phyloP scores from a whole-genome alignment of 768 basidiomycete species.

The Tricholomella constricta region DNA sequence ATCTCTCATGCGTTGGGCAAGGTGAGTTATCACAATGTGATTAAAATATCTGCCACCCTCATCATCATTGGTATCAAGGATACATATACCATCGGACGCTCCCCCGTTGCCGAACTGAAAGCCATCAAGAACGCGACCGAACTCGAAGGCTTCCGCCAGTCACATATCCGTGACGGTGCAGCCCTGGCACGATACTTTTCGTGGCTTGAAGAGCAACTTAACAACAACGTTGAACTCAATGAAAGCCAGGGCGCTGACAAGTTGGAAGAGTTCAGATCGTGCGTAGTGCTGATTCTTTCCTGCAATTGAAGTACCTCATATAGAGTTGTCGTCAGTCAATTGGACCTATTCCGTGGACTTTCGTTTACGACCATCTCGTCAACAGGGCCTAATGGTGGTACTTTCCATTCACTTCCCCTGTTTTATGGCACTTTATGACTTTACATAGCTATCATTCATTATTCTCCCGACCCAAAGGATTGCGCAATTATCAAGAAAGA shows the following conservation, averaged over 20 bases:
- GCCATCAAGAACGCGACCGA: constrained; percentile 81
- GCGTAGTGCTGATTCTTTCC: constrained; percentile 31
- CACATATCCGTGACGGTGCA: constrained; percentile 87
- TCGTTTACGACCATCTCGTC: constrained; percentile 94
- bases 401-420: constrained; percentile 18
- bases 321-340: constrained; percentile 49
- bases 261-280: constrained; percentile 83
- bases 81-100: constrained; percentile 60
- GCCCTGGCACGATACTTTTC: constrained; percentile 90
- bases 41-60: not conserved
- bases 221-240: constrained; percentile 58
- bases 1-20: constrained; percentile 79
- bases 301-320: not conserved
- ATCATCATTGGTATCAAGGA: constrained; percentile 34
- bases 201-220: constrained; percentile 89
- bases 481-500: constrained; percentile 77
- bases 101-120: constrained; percentile 79
- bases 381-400: constrained; percentile 89
- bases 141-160: constrained; percentile 85
- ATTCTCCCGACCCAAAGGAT: constrained; percentile 73
- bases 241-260: constrained; percentile 82
- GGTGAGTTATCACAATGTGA: constrained; percentile 33
- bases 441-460: constrained; percentile 85
- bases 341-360: constrained; percentile 79
- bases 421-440: not conserved